A percentile compares a stretch with the other conserved stretches of the same genome.
Conservation (phyloP, 2,329 filamentous ascomycete species). For the Westerdykella aurantiaca region DNA sequence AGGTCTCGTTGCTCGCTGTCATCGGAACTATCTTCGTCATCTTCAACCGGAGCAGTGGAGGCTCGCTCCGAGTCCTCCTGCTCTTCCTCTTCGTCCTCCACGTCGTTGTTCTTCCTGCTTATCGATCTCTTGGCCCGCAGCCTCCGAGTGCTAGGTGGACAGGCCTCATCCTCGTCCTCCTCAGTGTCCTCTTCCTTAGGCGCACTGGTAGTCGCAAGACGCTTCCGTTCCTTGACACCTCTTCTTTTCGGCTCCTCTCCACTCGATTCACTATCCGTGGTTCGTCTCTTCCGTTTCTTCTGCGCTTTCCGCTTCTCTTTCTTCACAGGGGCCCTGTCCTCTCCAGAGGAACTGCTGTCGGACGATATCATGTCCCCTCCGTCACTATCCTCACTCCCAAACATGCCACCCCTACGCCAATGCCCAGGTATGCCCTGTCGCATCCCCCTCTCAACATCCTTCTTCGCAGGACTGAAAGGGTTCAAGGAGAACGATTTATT, state of each 20-base stretch:
- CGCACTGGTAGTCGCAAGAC: neutral
- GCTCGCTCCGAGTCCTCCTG: constrained; percentile 4
- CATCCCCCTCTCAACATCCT: constrained; percentile 9
- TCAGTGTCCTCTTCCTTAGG: constrained; percentile 4
- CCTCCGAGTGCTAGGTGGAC: constrained; percentile 6
- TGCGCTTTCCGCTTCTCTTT: constrained; percentile 3
- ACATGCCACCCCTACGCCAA: constrained; percentile 17
- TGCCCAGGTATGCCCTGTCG: constrained; percentile 15
- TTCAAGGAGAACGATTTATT: constrained; percentile 4
- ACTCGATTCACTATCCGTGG: neutral
- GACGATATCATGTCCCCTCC: constrained; percentile 6
- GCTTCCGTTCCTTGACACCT: neutral
- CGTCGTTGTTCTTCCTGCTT: constrained; percentile 11
- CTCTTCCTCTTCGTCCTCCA: constrained; percentile 11
- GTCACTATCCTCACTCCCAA: constrained; percentile 18
- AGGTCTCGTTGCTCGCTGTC: constrained; percentile 38
- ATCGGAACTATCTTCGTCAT: constrained; percentile 17
- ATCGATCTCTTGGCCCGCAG: constrained; percentile 18
- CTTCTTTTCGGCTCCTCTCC: constrained; percentile 3
- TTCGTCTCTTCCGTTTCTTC: constrained; percentile 1
- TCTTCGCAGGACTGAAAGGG: neutral
- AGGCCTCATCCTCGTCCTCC: constrained; percentile 3
- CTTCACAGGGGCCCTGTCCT: neutral
- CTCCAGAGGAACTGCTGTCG: constrained; percentile 7
- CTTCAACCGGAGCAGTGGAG: constrained; percentile 1